phyloP scores from a whole-genome alignment of 352 stramenopile genomes.

The Globisporangium splendens region DNA sequence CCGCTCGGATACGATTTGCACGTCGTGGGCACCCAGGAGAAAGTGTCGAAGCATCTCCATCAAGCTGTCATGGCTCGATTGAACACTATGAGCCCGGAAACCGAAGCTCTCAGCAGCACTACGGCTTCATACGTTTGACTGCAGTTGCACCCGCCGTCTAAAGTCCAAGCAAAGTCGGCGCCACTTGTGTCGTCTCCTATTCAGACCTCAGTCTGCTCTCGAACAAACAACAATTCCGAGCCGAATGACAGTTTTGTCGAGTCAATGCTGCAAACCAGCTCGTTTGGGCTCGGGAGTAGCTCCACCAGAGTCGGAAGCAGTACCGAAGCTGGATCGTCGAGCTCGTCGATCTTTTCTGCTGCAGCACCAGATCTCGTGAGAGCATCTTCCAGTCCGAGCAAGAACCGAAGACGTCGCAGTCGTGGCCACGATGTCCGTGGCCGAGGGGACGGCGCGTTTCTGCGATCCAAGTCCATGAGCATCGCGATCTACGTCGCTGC shows the following conservation, averaged over 20 bases:
- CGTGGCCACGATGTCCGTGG: slow-evolving; percentile 45
- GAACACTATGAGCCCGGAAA: slow-evolving; percentile 16
- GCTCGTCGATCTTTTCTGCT: not conserved
- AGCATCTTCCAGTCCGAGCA: slow-evolving; percentile 1
- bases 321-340: not conserved
- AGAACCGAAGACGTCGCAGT: slow-evolving; percentile 3
- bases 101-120: not conserved
- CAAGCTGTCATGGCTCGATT: slow-evolving; percentile 44
- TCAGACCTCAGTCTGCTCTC: not conserved
- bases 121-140: not conserved
- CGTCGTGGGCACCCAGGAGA: slow-evolving; percentile 68
- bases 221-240: slow-evolving; percentile 2
- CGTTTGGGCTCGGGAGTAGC: slow-evolving; percentile 13
- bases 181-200: slow-evolving; percentile 3
- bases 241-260: slow-evolving; percentile 14
- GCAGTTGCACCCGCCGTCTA: slow-evolving; percentile 14
- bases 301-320: not conserved
- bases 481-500: slow-evolving; percentile 52
- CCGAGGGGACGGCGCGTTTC: slow-evolving; percentile 56
- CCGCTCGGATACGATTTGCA: slow-evolving; percentile 75
- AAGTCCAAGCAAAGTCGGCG: slow-evolving; percentile 6
- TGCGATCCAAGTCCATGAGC: slow-evolving; percentile 64
- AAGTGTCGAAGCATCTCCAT: slow-evolving; percentile 62
- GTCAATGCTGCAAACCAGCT: slow-evolving; percentile 7
- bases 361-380: not conserved